phyloP scores from a whole-genome alignment of 768 basidiomycete genomes.

The Zangia roseola region DNA sequence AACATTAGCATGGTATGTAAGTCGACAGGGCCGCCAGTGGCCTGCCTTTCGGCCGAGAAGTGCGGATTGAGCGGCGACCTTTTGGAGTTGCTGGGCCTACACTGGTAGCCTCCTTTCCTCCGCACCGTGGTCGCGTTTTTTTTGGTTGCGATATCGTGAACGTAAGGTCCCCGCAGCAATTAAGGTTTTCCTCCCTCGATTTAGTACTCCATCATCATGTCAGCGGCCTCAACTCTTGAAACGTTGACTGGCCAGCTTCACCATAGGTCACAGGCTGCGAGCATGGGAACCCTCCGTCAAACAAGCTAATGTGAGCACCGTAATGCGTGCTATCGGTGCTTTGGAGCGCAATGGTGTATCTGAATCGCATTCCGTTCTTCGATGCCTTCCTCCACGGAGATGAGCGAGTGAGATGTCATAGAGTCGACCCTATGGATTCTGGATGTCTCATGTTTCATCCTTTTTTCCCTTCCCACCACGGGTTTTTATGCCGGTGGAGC shows the following conservation, averaged over 20 bases:
- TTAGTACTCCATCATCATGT: constrained; percentile 14
- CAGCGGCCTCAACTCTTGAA: background rate
- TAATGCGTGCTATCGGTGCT: too few relatives aligned
- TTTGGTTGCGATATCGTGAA: constrained; percentile 18
- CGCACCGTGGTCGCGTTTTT: constrained; percentile 15
- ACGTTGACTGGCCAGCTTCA: background rate
- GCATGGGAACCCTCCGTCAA: background rate
- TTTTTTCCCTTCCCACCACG: background rate
- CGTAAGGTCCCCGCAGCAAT: constrained; percentile 23
- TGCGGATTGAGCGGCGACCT: constrained; percentile 26
- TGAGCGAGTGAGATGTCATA: background rate
- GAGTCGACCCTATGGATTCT: constrained; percentile 2
- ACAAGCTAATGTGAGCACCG: background rate
- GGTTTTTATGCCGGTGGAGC: background rate
- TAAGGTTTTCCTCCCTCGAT: constrained; percentile 8
- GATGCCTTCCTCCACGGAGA: background rate
- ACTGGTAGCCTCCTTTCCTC: constrained; percentile 21
- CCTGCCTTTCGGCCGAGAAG: constrained; percentile 21
- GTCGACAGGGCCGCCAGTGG: background rate
- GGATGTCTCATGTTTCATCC: background rate
- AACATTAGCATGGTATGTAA: too few relatives aligned
- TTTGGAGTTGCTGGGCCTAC: constrained; percentile 8
- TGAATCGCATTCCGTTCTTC: background rate
- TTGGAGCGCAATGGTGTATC: background rate
- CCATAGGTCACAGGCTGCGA: too few relatives aligned